phyloP scores from a whole-genome alignment of 2,329 filamentous ascomycete genomes.

The Camillea tinctor region DNA sequence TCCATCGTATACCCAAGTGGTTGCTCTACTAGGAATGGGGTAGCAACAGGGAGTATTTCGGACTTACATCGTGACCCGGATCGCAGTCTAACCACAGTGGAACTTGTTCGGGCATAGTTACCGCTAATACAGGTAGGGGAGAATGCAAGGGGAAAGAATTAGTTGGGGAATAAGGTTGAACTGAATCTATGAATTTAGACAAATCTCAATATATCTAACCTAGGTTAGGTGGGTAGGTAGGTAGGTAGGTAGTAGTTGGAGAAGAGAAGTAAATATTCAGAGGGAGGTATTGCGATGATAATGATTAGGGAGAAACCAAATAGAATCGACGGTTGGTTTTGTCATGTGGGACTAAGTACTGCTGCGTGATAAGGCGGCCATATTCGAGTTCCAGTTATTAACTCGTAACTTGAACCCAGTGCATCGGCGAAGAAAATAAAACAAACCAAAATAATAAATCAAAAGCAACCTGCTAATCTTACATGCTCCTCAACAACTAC shows the following conservation, averaged over 20 bases:
- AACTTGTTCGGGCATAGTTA: slow-evolving; percentile 36
- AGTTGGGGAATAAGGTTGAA: no score
- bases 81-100: slow-evolving; percentile 63
- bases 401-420: neutral
- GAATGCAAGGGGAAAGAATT: no score
- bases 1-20: neutral
- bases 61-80: slow-evolving; percentile 65
- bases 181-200: no score
- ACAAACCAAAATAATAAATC: no score
- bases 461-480: no score
- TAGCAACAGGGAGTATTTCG: neutral
- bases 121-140: neutral
- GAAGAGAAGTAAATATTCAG: neutral
- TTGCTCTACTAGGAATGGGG: neutral
- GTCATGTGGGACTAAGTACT: neutral
- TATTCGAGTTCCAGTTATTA: neutral
- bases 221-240: no score
- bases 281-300: neutral
- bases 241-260: no score
- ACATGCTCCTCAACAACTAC: no score
- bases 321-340: neutral
- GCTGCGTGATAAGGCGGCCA: neutral
- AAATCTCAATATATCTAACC: no score
- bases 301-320: neutral
- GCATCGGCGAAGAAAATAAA: no score